Percentiles rank a stretch among this genome's conserved stretches.
Conservation (phyloP, 306 rosid species). For the Dalbergia oliveri region DNA sequence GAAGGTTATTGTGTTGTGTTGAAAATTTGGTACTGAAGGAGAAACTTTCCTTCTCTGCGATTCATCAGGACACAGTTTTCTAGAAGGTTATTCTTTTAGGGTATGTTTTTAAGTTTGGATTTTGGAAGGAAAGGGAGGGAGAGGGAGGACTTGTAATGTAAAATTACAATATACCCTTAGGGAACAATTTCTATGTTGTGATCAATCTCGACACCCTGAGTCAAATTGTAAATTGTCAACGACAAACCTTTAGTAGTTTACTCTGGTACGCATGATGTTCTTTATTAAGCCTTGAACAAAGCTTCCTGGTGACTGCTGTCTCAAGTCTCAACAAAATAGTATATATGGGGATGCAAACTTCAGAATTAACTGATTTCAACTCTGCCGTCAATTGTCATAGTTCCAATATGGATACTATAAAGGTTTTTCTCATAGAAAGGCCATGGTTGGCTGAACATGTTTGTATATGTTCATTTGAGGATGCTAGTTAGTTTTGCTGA, state of each 20-base stretch:
- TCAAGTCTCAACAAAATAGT: conserved; percentile 2
- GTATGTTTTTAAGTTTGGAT: too few relatives aligned
- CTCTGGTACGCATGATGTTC: not conserved
- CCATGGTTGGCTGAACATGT: not conserved
- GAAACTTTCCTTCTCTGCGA: conserved; percentile 25
- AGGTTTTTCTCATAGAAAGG: too few relatives aligned
- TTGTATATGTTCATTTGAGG: not conserved
- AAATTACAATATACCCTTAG: too few relatives aligned
- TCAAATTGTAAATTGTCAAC: conserved; percentile 5
- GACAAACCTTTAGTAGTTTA: conserved; percentile 22
- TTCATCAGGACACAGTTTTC: conserved; percentile 14
- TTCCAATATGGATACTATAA: not conserved
- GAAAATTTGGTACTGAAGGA: conserved; percentile 19
- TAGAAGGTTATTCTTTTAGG: conserved; percentile 7
- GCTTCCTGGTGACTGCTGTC: not conserved
- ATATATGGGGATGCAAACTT: conserved; percentile 29
- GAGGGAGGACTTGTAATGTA: too few relatives aligned
- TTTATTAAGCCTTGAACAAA: not conserved
- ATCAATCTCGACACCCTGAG: conserved; percentile 32
- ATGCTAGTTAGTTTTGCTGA: conserved; percentile 10
- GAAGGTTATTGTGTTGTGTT: not conserved
- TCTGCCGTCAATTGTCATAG: conserved; percentile 22
- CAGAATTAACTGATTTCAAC: conserved; percentile 16
- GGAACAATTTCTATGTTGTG: conserved; percentile 1
- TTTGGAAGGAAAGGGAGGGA: too few relatives aligned